These are phyloP conservation scores for Tephrocybe sp. DNA, from an alignment of 768 basidiomycete genomes.

Conservation along the genomic window DNA sequence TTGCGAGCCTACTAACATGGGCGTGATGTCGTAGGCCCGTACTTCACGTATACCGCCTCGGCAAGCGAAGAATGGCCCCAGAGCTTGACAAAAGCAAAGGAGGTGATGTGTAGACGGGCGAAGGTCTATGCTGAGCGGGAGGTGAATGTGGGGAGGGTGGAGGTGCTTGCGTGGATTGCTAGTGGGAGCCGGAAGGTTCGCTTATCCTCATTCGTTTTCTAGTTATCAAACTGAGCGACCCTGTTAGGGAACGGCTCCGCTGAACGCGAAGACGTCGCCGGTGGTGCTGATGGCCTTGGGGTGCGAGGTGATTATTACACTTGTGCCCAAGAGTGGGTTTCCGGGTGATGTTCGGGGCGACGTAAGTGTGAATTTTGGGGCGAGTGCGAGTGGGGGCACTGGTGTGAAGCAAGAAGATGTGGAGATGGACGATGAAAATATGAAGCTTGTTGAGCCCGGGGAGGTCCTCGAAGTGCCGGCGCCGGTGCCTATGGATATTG, in stretches of 20 bases:
- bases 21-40: constrained; percentile 5
- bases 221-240: background rate
- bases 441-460: constrained; percentile 1
- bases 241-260: constrained; percentile 20
- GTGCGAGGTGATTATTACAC: constrained; percentile 33
- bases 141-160: constrained; percentile 33
- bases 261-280: constrained; percentile 26
- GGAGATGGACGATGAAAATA: background rate
- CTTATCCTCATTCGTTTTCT: background rate
- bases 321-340: constrained; percentile 25
- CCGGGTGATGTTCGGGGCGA: background rate
- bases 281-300: constrained; percentile 38
- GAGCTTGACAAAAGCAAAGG: constrained; percentile 22
- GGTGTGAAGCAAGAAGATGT: too few relatives aligned
- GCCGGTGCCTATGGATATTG: background rate
- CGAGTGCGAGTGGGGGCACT: too few relatives aligned
- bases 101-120: constrained; percentile 30
- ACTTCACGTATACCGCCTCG: constrained; percentile 6
- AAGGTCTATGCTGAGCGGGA: constrained; percentile 33
- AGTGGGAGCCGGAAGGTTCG: constrained; percentile 17
- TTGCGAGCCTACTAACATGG: background rate
- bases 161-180: constrained; percentile 42
- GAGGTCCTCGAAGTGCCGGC: background rate
- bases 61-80: constrained; percentile 1
- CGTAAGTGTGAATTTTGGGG: constrained; percentile 2